Percentiles rank a stretch among this genome's conserved stretches.
These are phyloP conservation scores for Pestalotiopsis sp. DNA, from an alignment of 2,329 filamentous ascomycete species.

Conservation along the genomic window DNA sequence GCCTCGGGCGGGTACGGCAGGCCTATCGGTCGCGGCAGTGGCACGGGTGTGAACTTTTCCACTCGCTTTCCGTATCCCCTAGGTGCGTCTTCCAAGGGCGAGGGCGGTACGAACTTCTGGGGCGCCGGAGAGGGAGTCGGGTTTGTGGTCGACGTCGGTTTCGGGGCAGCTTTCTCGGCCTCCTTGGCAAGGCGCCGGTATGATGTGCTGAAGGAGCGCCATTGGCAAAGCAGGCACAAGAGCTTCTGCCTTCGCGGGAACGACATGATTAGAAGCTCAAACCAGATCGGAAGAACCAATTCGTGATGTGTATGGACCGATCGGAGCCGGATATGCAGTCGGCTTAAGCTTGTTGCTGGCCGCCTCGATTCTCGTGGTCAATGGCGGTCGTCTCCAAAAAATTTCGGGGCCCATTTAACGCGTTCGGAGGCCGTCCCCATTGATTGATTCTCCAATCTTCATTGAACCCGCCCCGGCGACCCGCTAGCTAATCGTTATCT, in stretches of 20 bases:
- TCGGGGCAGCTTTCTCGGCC: constrained; percentile 17
- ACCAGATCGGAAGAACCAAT: neutral
- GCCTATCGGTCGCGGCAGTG: constrained; percentile 77
- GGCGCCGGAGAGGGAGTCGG: constrained; percentile 22
- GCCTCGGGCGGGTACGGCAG: constrained; percentile 71
- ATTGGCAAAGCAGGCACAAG: constrained; percentile 54
- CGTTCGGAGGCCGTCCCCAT: neutral
- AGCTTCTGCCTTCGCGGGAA: constrained; percentile 35
- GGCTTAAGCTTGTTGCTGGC: neutral
- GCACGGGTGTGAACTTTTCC: constrained; percentile 60
- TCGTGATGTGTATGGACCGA: neutral
- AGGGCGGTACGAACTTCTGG: constrained; percentile 34
- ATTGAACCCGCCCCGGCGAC: neutral
- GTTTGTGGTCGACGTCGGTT: constrained; percentile 6
- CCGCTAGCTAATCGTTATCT: neutral
- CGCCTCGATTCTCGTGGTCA: neutral
- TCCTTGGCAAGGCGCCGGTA: constrained; percentile 37
- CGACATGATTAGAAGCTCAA: constrained; percentile 18
- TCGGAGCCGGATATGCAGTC: neutral
- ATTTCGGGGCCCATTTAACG: neutral
- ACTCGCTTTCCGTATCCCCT: constrained; percentile 60
- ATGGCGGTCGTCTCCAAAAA: neutral
- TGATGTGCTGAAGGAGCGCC: constrained; percentile 51
- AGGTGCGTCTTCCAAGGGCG: constrained; percentile 59
- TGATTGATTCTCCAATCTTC: neutral